These are phyloP conservation scores for Coemansia sp. DNA, from an alignment of 192 early-diverging fungal species.

Conservation along the genomic window DNA sequence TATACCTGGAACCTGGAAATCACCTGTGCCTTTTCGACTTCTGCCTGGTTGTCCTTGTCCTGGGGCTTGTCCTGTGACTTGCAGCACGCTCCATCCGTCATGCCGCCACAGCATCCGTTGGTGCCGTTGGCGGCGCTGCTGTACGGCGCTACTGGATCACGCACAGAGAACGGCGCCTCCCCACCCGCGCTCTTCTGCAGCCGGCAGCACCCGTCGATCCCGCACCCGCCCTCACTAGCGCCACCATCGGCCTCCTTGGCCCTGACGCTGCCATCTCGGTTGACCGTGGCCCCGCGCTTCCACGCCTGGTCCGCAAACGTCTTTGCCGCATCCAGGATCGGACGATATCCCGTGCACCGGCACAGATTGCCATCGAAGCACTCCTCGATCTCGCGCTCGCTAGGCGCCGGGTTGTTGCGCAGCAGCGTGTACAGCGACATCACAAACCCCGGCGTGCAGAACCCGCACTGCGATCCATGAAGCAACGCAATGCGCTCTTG, in stretches of 20 bases:
- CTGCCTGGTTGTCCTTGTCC: conserved; percentile 23
- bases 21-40: conserved; percentile 33
- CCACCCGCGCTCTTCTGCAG: conserved; percentile 18
- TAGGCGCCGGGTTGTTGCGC: conserved; percentile 69
- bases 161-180: conserved; percentile 7
- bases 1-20: conserved; percentile 61
- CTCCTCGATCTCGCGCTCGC: conserved; percentile 76
- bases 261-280: conserved; percentile 29
- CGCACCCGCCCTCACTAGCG: conserved; percentile 32
- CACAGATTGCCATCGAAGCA: conserved; percentile 89
- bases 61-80: background rate
- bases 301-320: conserved; percentile 59
- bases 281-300: conserved; percentile 29
- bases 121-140: background rate
- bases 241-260: conserved; percentile 2
- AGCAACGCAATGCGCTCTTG: conserved; percentile 74
- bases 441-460: conserved; percentile 90
- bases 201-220: conserved; percentile 57
- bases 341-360: conserved; percentile 89
- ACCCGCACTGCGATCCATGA: conserved; percentile 87
- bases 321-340: conserved; percentile 85
- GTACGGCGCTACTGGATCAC: conserved; percentile 10
- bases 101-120: conserved; percentile 9
- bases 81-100: conserved; percentile 19
- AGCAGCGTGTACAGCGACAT: conserved; percentile 84